Conservation (phyloP, 805 yeast genomes). For the Barnettozyma wickerhamii region DNA sequence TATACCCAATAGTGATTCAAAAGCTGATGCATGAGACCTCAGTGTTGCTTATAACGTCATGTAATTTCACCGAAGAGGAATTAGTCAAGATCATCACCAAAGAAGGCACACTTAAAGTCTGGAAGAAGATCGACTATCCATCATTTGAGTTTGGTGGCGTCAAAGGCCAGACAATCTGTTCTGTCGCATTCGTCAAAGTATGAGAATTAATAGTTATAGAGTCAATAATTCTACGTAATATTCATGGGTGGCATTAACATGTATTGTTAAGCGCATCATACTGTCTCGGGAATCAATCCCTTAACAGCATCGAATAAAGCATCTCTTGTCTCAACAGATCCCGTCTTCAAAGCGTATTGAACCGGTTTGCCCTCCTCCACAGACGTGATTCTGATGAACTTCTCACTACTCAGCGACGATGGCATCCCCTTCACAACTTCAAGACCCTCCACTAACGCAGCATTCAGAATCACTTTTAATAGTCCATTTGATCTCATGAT, state of each 20-base stretch:
- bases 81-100: conserved; percentile 49
- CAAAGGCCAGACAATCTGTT: conserved; percentile 83
- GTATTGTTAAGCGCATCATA: conserved; percentile 1
- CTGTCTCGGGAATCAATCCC: conserved; percentile 21
- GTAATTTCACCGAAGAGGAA: conserved; percentile 88
- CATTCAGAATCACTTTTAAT: conserved; percentile 74
- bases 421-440: conserved; percentile 76
- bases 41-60: conserved; percentile 77
- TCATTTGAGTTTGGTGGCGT: conserved; percentile 85
- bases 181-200: conserved; percentile 67
- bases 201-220: too few relatives aligned
- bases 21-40: conserved; percentile 52
- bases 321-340: conserved; percentile 55
- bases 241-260: too few relatives aligned
- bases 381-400: conserved; percentile 72
- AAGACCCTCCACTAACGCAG: conserved; percentile 58
- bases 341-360: conserved; percentile 79
- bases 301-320: conserved; percentile 50
- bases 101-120: conserved; percentile 41
- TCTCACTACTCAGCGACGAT: conserved; percentile 78
- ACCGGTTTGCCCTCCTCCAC: conserved; percentile 62
- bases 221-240: too few relatives aligned
- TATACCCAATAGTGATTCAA: conserved; percentile 59
- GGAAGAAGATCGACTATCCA: conserved; percentile 74
- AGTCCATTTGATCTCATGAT: conserved; percentile 91